These are phyloP conservation scores for Tilletia walkeri DNA, from an alignment of 1,284 basidiomycete species.

Conservation along the genomic window DNA sequence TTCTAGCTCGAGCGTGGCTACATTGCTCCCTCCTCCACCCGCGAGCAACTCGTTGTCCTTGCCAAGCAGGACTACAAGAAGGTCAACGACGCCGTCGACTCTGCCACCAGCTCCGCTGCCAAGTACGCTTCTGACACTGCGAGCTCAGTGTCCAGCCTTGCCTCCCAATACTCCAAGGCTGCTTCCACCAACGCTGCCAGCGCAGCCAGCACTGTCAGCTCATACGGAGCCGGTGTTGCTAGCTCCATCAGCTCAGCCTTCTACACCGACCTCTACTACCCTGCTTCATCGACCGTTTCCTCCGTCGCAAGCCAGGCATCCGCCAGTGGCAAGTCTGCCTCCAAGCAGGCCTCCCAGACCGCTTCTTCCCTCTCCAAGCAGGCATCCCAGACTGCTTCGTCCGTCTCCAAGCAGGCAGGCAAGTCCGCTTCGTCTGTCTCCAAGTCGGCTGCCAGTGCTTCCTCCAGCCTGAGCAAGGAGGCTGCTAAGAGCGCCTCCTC, in stretches of 20 bases:
- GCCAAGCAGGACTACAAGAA: conserved; percentile 49
- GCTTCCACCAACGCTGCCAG: conserved; percentile 26
- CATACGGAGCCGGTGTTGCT: conserved; percentile 16
- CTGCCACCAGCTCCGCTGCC: not conserved
- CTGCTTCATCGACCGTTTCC: conserved; percentile 31
- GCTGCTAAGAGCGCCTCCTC: conserved; percentile 12
- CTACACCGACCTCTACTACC: conserved; percentile 43
- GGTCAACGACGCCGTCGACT: conserved; percentile 22
- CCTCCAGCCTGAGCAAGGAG: conserved; percentile 19
- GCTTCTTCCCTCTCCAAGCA: conserved; percentile 16
- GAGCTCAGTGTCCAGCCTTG: conserved; percentile 18
- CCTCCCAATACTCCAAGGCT: conserved; percentile 28
- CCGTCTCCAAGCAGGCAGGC: too few relatives aligned
- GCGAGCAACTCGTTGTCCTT: conserved; percentile 47
- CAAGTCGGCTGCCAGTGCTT: conserved; percentile 17
- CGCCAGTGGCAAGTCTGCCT: not conserved
- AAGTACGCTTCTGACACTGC: conserved; percentile 14
- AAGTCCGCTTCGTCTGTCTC: conserved; percentile 17
- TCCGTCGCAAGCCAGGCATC: conserved; percentile 9
- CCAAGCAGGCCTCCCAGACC: conserved; percentile 18
- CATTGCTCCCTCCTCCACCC: conserved; percentile 46
- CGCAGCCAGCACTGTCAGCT: conserved; percentile 14
- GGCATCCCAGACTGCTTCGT: not conserved
- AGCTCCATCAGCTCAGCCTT: conserved; percentile 32
- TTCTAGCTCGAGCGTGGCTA: conserved; percentile 47